Evolutionary conservation across 768 basidiomycete species (phyloP).

Genomic region (Kwoniella mangroviensis): DNA sequence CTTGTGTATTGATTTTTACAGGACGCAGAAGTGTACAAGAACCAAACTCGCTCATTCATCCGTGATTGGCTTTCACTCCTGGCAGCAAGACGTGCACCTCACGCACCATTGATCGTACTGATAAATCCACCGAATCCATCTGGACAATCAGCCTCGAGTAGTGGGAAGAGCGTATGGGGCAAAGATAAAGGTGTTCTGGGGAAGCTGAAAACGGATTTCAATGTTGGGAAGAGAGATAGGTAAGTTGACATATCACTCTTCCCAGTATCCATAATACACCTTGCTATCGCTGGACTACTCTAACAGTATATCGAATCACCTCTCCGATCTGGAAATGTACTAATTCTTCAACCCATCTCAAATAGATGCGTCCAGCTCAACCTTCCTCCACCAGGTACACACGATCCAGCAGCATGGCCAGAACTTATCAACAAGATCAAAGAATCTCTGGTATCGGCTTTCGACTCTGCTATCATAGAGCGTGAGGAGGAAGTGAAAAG

Average conservation of each 20-base stretch:
- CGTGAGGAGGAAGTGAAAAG: constrained; percentile 89
- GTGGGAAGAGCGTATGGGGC: constrained; percentile 70
- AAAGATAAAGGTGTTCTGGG: constrained; percentile 81
- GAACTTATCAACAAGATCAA: constrained; percentile 87
- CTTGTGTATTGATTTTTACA: constrained; percentile 33
- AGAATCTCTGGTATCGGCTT: constrained; percentile 81
- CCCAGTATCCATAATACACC: too few relatives aligned
- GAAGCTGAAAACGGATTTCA: constrained; percentile 90
- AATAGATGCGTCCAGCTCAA: constrained; percentile 49
- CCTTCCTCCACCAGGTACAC: constrained; percentile 62
- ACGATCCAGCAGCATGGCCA: constrained; percentile 81
- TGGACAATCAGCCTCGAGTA: constrained; percentile 1
- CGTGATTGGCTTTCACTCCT: constrained; percentile 85
- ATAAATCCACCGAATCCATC: constrained; percentile 65
- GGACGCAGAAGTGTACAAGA: constrained; percentile 78
- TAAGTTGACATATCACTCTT: constrained; percentile 47
- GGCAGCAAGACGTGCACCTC: constrained; percentile 66
- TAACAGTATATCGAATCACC: too few relatives aligned
- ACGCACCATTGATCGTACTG: constrained; percentile 91
- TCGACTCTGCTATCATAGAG: constrained; percentile 75
- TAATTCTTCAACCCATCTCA: background rate
- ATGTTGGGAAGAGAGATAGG: constrained; percentile 84
- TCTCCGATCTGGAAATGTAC: background rate
- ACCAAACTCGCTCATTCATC: constrained; percentile 77
- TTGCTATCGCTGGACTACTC: background rate